Evolutionary conservation across 1,284 basidiomycete genomes (phyloP), one percentile per base, ranked within the genome.

Genomic region (Trichosporon asahii): DNA sequence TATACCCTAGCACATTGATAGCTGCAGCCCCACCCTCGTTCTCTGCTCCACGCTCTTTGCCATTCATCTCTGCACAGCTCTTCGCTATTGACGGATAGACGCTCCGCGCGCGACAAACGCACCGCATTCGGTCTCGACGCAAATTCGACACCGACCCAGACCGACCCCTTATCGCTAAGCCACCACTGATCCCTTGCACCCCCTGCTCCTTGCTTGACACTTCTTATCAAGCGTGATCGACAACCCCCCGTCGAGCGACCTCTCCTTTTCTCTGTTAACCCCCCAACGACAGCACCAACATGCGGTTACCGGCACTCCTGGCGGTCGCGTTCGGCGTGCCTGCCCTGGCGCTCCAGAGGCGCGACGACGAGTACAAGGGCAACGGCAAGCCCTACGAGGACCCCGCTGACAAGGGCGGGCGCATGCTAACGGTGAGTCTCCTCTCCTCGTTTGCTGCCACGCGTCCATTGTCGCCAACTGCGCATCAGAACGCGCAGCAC

Each of bases 401-500:
- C 46, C 70, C 70, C 9, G 44, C 25, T 31, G 21, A n/a, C 27
- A 40, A 49, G 11, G 70, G 70, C 65, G 70, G 70, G 3, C 63
- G 64, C 21, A 68, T 71, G 70, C 44, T 71, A 33, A 71, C 70
- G 0, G 70, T 71, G 35, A 66, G 69, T 67, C 14, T 2, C 18
- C 15, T 18, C 18, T 18, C 18, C 18, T 44, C 18, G 18, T 18
- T n/a, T 4, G 5, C 18, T 12, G 40, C 3, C 15, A n/a, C 40
- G 37, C n/a, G 40, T 44, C 18, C 12, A 18, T 6, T n/a, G 15
- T 18, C 40, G 15, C 5, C 40, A 5, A 12, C 40, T 44, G 40
- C 40, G 40, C 40, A n/a, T n/a, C 40, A 44, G 40, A 44, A 5
- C 15, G 40, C 40, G 40, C 40, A 44, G 40, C 40, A 14, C 18